Percentiles rank a stretch among this genome's conserved stretches.
These are phyloP conservation scores for Globisporangium irregulare DNA, from an alignment of 352 stramenopile genomes.

Conservation along the genomic window DNA sequence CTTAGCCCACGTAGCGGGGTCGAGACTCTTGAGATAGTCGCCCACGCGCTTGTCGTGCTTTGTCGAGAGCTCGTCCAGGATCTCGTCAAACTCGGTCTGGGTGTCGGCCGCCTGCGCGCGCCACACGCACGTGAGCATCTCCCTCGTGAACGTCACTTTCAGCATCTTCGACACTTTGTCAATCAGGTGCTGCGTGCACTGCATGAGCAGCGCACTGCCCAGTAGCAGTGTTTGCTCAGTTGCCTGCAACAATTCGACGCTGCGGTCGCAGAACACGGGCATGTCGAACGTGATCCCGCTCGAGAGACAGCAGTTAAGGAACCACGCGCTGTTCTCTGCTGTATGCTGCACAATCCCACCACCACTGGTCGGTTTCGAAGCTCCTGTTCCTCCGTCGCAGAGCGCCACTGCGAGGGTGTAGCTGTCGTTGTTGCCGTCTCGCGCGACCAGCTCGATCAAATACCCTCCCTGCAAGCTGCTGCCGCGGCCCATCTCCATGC, in stretches of 20 bases:
- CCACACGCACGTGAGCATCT: constrained; percentile 7
- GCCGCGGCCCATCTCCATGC: constrained; percentile 26
- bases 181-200: constrained; percentile 36
- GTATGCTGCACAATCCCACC: no score
- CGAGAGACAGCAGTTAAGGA: constrained; percentile 33
- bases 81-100: constrained; percentile 27
- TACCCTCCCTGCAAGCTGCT: constrained; percentile 32
- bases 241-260: no score
- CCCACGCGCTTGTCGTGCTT: constrained; percentile 17
- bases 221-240: no score
- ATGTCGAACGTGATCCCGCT: constrained; percentile 30
- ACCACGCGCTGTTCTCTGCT: constrained; percentile 26
- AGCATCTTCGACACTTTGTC: constrained; percentile 22
- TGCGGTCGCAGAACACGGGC: constrained; percentile 28
- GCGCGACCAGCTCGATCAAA: constrained; percentile 34
- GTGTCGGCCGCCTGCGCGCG: constrained; percentile 33
- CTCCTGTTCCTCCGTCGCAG: constrained; percentile 22
- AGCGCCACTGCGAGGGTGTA: constrained; percentile 34
- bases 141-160: constrained; percentile 18
- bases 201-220: constrained; percentile 21
- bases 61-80: constrained; percentile 18
- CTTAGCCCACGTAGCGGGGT: constrained; percentile 34
- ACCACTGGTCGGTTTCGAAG: no score
- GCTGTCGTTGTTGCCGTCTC: constrained; percentile 40
- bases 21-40: constrained; percentile 19